A percentile compares a stretch with the other conserved stretches of the same genome.
Conservation (phyloP, 2,329 filamentous ascomycete species). For the Mycosphaerella sp. region DNA sequence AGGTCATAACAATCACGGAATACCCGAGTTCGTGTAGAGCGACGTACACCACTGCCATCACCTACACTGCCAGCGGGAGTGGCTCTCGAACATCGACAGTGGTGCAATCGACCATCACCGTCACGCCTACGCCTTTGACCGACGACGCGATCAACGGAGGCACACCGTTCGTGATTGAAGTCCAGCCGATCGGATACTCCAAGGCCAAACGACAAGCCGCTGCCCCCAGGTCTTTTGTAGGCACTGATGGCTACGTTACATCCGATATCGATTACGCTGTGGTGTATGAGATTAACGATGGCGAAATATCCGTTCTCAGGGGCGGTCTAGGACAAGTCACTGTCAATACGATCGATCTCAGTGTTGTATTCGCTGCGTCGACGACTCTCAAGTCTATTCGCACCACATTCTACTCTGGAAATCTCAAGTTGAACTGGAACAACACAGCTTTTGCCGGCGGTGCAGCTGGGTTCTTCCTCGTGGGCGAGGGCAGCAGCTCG, state of each 20-base stretch:
- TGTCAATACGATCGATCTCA: conserved; percentile 21
- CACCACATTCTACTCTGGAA: conserved; percentile 27
- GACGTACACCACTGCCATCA: conserved; percentile 13
- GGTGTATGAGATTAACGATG: conserved; percentile 29
- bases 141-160: conserved; percentile 31
- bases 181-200: conserved; percentile 18
- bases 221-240: conserved; percentile 25
- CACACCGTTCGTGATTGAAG: conserved; percentile 30
- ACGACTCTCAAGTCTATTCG: conserved; percentile 24
- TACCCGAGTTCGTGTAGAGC: conserved; percentile 28
- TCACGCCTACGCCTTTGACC: conserved; percentile 18
- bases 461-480: conserved; percentile 31
- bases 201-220: conserved; percentile 23
- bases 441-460: conserved; percentile 31
- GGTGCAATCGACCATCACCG: conserved; percentile 28
- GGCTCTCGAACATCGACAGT: conserved; percentile 23
- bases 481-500: conserved; percentile 25
- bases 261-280: conserved; percentile 28
- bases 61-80: conserved; percentile 8
- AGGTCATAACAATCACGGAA: conserved; percentile 28
- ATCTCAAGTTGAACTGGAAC: conserved; percentile 30
- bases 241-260: conserved; percentile 33
- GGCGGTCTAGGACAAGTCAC: conserved; percentile 29
- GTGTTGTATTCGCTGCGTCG: conserved; percentile 27
- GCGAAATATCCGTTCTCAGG: conserved; percentile 21